Evolutionary conservation across 1,284 basidiomycete genomes (phyloP).

Genomic region (Puccinia hordei): DNA sequence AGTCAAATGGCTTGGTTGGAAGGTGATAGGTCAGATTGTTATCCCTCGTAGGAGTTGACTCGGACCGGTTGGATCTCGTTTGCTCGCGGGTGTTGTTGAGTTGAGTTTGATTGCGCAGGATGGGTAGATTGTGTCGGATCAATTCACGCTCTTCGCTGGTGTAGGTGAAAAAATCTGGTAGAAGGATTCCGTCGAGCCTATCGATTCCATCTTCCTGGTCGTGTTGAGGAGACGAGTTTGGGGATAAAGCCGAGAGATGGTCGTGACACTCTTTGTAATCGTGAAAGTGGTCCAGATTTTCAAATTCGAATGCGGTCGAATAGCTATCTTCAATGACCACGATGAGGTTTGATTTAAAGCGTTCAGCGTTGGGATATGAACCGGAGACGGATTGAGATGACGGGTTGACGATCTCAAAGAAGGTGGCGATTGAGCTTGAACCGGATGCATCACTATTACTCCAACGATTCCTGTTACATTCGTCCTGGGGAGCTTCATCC

Average conservation of each 20-base stretch:
- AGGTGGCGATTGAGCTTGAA: constrained; percentile 12
- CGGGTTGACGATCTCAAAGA: constrained; percentile 16
- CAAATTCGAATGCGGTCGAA: background rate
- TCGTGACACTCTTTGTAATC: background rate
- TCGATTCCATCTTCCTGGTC: background rate
- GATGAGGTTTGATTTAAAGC: background rate
- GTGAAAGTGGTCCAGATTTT: no score
- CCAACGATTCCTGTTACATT: background rate
- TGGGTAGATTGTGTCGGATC: constrained; percentile 7
- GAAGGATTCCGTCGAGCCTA: background rate
- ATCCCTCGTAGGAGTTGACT: no score
- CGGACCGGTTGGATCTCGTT: background rate
- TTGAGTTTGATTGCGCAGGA: constrained; percentile 12
- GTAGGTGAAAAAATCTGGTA: constrained; percentile 25
- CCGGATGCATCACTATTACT: constrained; percentile 1
- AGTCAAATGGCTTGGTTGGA: no score
- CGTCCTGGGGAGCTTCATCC: background rate
- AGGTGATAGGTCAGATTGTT: no score
- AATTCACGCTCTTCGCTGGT: constrained; percentile 7
- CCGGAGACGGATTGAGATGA: background rate
- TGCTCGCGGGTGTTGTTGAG: background rate
- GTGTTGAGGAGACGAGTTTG: background rate
- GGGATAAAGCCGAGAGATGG: background rate
- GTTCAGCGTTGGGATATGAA: background rate
- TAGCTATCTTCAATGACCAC: constrained; percentile 5